A percentile compares a stretch with the other conserved stretches of the same genome.
Evolutionary conservation across 2,329 filamentous ascomycete genomes (phyloP).

Genomic region (Cercospora beticola): DNA sequence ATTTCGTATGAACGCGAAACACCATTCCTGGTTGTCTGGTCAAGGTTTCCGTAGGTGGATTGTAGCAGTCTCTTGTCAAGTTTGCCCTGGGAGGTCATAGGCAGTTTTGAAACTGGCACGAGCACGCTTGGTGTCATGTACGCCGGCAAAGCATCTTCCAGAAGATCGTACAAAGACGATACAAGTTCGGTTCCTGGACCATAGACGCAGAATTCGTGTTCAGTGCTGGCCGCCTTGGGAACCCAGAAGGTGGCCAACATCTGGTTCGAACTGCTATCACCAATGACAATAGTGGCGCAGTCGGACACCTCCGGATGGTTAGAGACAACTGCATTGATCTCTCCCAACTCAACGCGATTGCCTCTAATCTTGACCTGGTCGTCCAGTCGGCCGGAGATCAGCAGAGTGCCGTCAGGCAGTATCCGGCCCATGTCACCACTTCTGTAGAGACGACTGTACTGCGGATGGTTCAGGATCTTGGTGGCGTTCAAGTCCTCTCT

Average conservation of each 20-base stretch:
- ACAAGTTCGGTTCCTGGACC: conserved; percentile 9
- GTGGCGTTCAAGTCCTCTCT: conserved; percentile 59
- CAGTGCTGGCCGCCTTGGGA: conserved; percentile 34
- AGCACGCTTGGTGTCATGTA: conserved; percentile 81
- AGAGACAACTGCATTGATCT: conserved; percentile 67
- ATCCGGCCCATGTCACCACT: conserved; percentile 81
- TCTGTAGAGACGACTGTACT: conserved; percentile 72
- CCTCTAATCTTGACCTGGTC: conserved; percentile 81
- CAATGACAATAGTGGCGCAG: conserved; percentile 63
- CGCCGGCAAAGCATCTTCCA: conserved; percentile 60
- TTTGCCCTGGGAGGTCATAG: conserved; percentile 73
- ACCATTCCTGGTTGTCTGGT: conserved; percentile 47
- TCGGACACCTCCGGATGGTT: conserved; percentile 55
- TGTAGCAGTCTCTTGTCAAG: conserved; percentile 61
- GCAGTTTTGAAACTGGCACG: conserved; percentile 67
- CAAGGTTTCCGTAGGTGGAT: conserved; percentile 50
- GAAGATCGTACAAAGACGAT: conserved; percentile 52
- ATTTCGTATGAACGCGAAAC: conserved; percentile 39
- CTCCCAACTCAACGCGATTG: conserved; percentile 74
- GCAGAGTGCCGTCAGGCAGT: conserved; percentile 71
- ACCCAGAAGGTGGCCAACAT: conserved; percentile 71
- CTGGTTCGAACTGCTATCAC: conserved; percentile 43
- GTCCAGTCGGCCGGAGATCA: conserved; percentile 72
- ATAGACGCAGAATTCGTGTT: not conserved
- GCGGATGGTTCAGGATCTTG: conserved; percentile 68